phyloP scores from a whole-genome alignment of 2,329 filamentous ascomycete species.

The Botrytis galanthina region DNA sequence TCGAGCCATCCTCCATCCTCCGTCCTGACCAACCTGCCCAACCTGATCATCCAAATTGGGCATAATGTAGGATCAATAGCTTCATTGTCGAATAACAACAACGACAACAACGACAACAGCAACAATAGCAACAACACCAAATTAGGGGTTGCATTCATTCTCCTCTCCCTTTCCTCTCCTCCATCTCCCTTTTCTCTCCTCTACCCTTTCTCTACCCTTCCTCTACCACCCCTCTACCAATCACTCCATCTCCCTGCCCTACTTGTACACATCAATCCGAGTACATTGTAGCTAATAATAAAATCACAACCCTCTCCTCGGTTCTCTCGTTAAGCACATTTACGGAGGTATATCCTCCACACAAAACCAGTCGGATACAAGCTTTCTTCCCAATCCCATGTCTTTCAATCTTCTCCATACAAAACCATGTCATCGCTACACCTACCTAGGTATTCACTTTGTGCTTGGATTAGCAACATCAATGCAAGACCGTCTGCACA shows the following conservation, averaged over 20 bases:
- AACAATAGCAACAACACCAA: background rate
- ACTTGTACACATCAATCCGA: background rate
- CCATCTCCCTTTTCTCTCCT: no score
- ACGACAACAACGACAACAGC: background rate
- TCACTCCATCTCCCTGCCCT: background rate
- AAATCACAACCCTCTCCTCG: background rate
- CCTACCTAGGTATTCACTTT: background rate
- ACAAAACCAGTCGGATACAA: background rate
- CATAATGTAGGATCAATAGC: background rate
- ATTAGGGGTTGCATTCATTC: background rate
- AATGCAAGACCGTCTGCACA: constrained; percentile 4
- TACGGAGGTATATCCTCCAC: background rate
- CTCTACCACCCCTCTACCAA: background rate
- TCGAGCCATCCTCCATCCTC: no score
- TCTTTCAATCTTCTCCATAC: background rate
- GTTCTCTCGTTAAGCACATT: background rate
- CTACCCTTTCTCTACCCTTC: no score
- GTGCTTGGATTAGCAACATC: background rate
- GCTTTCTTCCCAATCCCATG: background rate
- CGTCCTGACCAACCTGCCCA: no score
- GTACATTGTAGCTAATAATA: background rate
- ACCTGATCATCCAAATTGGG: background rate
- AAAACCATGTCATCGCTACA: constrained; percentile 10
- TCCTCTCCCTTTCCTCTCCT: background rate
- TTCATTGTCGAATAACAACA: background rate